Base-by-base conservation (phyloP, 371 early-diverging fungal species). In the Zychaea mexicana region DNA sequence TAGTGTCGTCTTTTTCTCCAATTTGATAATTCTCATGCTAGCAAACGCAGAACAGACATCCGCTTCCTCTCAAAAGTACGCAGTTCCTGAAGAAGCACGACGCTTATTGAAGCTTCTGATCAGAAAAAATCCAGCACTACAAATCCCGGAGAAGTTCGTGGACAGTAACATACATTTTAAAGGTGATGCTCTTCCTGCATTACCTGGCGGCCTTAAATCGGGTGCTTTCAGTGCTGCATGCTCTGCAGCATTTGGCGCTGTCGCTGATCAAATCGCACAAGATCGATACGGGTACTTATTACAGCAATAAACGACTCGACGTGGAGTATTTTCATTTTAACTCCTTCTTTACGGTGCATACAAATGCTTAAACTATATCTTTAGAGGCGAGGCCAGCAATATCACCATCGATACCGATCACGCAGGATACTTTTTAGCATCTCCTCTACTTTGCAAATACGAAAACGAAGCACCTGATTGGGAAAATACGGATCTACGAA, bases 21-120 rank as follows among this genome's bases (percentile, higher is more conserved):
- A 33, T 33, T 33, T 33, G n/a, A n/a, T n/a, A n/a, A n/a, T n/a
- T n/a, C n/a, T n/a, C n/a, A n/a, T n/a, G n/a, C n/a, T n/a, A n/a
- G n/a, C n/a, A n/a, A n/a, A n/a, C n/a, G n/a, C n/a, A n/a, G n/a
- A n/a, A n/a, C n/a, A n/a, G n/a, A n/a, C n/a, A n/a, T n/a, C n/a
- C n/a, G n/a, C n/a, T n/a, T n/a, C n/a, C n/a, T n/a, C n/a, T n/a
- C n/a, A n/a, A n/a, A n/a, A 33, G 12, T 33, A 12, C 12, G 6
- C 58, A 42, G 61, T 61, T 36, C 61, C 61, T 7, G 17, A 61
- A 38, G 61, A 61, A 61, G 61, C 61, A 39, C 38, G 27, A 36
- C 52, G 61, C 7, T 28, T 61, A 4, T 22, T 53, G n/a, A 36
- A 52, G 28, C 36, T 61, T 0, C 39, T 61, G 24, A 38, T 26